phyloP scores from a whole-genome alignment of 441 rosid species.

The Brassica hybrid region DNA sequence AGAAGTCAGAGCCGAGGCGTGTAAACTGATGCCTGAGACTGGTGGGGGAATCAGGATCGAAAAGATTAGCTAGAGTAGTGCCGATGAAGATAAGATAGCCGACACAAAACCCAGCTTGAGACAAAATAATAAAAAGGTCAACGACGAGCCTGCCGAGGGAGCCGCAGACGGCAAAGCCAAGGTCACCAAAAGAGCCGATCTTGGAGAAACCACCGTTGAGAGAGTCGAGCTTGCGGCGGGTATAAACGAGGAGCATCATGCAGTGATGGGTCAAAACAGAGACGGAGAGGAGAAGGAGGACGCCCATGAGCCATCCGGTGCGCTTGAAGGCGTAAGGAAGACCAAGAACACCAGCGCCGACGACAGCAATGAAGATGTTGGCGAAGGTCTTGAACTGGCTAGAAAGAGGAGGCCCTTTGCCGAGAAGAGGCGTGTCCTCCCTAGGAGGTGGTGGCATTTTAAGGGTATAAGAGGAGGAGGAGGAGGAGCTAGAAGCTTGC shows the following conservation, averaged over 20 bases:
- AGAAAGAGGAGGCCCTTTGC: slow-evolving; percentile 47
- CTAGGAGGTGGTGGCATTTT: slow-evolving; percentile 40
- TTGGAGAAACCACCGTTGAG: slow-evolving; percentile 29
- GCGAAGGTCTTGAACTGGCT: slow-evolving; percentile 78
- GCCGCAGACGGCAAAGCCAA: slow-evolving; percentile 78
- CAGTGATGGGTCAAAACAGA: slow-evolving; percentile 61
- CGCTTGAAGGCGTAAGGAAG: slow-evolving; percentile 82
- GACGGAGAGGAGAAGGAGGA: slow-evolving; percentile 61
- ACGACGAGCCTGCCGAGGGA: slow-evolving; percentile 57
- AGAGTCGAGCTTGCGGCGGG: slow-evolving; percentile 66
- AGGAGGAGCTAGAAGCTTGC: slow-evolving; percentile 38
- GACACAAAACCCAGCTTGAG: slow-evolving; percentile 66
- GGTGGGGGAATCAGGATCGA: slow-evolving; percentile 20
- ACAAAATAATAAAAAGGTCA: slow-evolving; percentile 59
- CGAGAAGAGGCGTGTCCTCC: slow-evolving; percentile 73
- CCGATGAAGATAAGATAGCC: slow-evolving; percentile 52
- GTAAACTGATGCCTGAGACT: slow-evolving; percentile 30
- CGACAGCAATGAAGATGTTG: slow-evolving; percentile 82
- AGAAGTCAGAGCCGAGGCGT: slow-evolving; percentile 17
- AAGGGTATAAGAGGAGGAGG: slow-evolving; percentile 43
- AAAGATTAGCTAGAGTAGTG: slow-evolving; percentile 45
- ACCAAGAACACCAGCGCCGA: slow-evolving; percentile 86
- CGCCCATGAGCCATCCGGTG: slow-evolving; percentile 76
- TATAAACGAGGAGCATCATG: slow-evolving; percentile 76
- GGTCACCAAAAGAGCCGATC: slow-evolving; percentile 73